Evolutionary conservation across 768 basidiomycete species (phyloP).

Genomic region (Mycena galericulata): DNA sequence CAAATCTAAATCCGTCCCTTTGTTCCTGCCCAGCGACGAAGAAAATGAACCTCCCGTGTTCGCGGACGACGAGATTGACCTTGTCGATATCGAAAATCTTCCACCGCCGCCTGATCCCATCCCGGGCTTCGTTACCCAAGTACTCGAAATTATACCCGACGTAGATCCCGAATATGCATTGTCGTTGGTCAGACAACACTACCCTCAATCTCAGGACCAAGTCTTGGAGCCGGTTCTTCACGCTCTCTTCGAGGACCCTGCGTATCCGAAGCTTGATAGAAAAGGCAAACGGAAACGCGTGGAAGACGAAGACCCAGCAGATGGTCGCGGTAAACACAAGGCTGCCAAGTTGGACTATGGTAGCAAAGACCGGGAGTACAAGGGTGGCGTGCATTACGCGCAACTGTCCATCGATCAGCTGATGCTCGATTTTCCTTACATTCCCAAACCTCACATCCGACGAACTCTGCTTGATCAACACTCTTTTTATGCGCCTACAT

Average conservation of each 20-base stretch:
- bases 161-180: constrained; percentile 68
- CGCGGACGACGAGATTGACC: background rate
- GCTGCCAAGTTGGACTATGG: constrained; percentile 65
- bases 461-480: constrained; percentile 51
- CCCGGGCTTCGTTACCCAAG: constrained; percentile 54
- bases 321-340: constrained; percentile 45
- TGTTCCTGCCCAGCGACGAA: constrained; percentile 52
- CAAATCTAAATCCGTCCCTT: constrained; percentile 34
- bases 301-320: constrained; percentile 47
- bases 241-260: constrained; percentile 68
- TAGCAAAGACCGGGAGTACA: constrained; percentile 56
- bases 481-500: constrained; percentile 74
- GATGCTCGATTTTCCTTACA: constrained; percentile 65
- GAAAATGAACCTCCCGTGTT: constrained; percentile 47
- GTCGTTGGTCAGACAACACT: constrained; percentile 58
- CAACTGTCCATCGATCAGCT: constrained; percentile 67
- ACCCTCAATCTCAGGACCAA: constrained; percentile 48
- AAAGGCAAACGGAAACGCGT: constrained; percentile 48
- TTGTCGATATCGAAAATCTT: constrained; percentile 9
- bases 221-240: constrained; percentile 70
- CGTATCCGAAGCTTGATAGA: constrained; percentile 67
- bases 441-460: constrained; percentile 68
- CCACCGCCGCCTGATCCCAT: constrained; percentile 36
- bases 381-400: constrained; percentile 59
- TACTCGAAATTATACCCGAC: constrained; percentile 80